A percentile compares a stretch with the other conserved stretches of the same genome.
These are phyloP conservation scores for Trichocomaceae sp. DNA, from an alignment of 2,329 filamentous ascomycete genomes.

Conservation along the genomic window DNA sequence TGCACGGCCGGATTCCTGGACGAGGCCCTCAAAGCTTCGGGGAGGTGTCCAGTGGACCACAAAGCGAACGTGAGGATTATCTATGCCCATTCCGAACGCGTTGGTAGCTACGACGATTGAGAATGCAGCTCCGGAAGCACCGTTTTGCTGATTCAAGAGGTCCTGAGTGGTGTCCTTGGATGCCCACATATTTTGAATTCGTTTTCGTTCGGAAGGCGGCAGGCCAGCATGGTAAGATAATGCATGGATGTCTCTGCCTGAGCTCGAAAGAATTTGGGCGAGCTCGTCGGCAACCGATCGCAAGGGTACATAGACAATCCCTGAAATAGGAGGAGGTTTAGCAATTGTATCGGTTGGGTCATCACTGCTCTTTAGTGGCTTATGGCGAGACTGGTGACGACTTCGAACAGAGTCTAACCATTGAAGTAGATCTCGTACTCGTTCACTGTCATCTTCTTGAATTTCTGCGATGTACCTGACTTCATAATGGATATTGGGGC, in stretches of 20 bases:
- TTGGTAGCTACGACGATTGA: slow-evolving; percentile 93
- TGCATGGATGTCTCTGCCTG: slow-evolving; percentile 33
- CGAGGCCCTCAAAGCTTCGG: slow-evolving; percentile 92
- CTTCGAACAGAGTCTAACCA: slow-evolving; percentile 72
- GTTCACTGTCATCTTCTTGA: slow-evolving; percentile 30
- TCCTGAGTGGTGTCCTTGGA: slow-evolving; percentile 15
- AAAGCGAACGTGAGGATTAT: slow-evolving; percentile 90
- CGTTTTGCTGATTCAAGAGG: slow-evolving; percentile 13
- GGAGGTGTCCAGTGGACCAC: slow-evolving; percentile 92
- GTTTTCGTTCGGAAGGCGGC: slow-evolving; percentile 65
- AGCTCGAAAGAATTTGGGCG: slow-evolving; percentile 28
- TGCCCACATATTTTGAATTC: slow-evolving; percentile 43
- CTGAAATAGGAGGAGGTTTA: slow-evolving; percentile 33
- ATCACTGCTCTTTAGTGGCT: slow-evolving; percentile 25
- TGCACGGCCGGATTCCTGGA: slow-evolving; percentile 89
- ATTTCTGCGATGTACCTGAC: slow-evolving; percentile 55
- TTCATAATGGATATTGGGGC: slow-evolving; percentile 85
- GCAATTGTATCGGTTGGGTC: slow-evolving; percentile 9
- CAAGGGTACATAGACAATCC: slow-evolving; percentile 43
- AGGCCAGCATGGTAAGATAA: slow-evolving; percentile 50
- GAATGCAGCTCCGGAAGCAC: slow-evolving; percentile 53
- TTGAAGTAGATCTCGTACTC: slow-evolving; percentile 67
- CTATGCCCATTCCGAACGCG: slow-evolving; percentile 96
- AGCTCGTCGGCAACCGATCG: slow-evolving; percentile 37
- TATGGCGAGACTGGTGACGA: slow-evolving; percentile 55